Evolutionary conservation across 257 asterid genomes (phyloP), one percentile per base, ranked within the genome.

Genomic region (Lycium barbarum): DNA sequence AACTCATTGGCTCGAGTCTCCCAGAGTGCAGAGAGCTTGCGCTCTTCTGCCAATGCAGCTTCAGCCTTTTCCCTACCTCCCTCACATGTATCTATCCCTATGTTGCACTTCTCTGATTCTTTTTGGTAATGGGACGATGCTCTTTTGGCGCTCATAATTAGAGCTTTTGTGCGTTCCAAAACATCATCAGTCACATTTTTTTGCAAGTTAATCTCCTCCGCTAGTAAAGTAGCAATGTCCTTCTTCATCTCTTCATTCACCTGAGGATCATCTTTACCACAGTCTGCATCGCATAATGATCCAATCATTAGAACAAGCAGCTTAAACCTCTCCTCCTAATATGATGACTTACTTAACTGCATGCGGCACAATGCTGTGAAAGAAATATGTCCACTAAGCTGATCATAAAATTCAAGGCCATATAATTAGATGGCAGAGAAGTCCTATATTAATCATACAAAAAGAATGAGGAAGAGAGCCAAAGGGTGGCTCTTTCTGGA

Each of bases 201-300:
- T 66, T 59, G 88, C 82, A 89, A 84, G 82, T 33, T 84, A 55
- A 89, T 79, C 84, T 89, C 91, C 85, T 89, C 90, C 15, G 89
- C 84, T 38, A 87, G 84, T 53, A 87, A 73, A 59, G 86, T 73
- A 8, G 78, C 18, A 1, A 67, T 78, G 45, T 89, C 89, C 80
- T 89, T 89, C 57, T 82, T 82, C 90, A 81, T 84, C 85, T 89
- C 91, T 78, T 84, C 90, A 7, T 83, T 84, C 88, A 87, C 84
- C 67, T 84, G 83, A 4, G 90, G 91, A 40, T 86, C 80, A 35
- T 83, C 68, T 33, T 83, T 87, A 67, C 40, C 87, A 86, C 89
- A 85, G 38, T 87, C 90, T 87, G 88, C 81, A 85, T 14, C 36
- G 5, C 0, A 1, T 9, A 36, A 35, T 22, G 57, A 82, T 9